These are phyloP conservation scores for Monilinia fructicola DNA, from an alignment of 2,329 filamentous ascomycete genomes.

Conservation along the genomic window DNA sequence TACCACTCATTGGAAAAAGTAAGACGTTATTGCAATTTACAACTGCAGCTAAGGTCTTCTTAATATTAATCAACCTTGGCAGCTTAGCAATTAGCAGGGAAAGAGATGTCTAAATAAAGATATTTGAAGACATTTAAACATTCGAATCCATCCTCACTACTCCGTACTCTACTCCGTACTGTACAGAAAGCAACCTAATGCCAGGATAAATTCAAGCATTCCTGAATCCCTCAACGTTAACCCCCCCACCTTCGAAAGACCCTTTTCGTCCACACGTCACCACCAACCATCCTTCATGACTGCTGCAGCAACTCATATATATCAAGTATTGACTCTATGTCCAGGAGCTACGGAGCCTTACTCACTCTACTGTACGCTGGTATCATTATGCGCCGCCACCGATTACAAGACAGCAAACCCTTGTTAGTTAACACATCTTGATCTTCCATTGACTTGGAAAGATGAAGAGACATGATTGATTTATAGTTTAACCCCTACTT, in stretches of 20 bases:
- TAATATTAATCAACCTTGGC: too few species aligned
- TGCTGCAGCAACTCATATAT: not conserved
- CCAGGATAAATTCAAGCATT: not conserved
- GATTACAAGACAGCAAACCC: slow-evolving; percentile 7
- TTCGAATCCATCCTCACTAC: too few species aligned
- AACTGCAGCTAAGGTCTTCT: too few species aligned
- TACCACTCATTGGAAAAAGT: too few species aligned
- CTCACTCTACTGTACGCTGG: not conserved
- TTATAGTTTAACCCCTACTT: slow-evolving; percentile 4
- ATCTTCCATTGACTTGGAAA: slow-evolving; percentile 9
- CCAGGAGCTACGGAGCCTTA: not conserved
- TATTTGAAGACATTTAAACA: too few species aligned
- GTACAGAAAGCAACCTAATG: too few species aligned
- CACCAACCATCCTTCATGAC: too few species aligned
- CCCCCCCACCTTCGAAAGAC: not conserved
- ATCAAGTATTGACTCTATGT: not conserved
- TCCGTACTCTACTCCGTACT: too few species aligned
- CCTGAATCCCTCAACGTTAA: not conserved
- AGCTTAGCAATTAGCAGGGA: not conserved
- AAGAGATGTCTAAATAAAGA: not conserved
- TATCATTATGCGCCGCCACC: not conserved
- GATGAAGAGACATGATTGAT: not conserved
- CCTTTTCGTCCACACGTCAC: not conserved
- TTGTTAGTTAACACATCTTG: not conserved
- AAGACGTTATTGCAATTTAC: too few species aligned